Evolutionary conservation across 352 stramenopile species (phyloP).

Genomic region (Globisporangium recalcitrans): DNA sequence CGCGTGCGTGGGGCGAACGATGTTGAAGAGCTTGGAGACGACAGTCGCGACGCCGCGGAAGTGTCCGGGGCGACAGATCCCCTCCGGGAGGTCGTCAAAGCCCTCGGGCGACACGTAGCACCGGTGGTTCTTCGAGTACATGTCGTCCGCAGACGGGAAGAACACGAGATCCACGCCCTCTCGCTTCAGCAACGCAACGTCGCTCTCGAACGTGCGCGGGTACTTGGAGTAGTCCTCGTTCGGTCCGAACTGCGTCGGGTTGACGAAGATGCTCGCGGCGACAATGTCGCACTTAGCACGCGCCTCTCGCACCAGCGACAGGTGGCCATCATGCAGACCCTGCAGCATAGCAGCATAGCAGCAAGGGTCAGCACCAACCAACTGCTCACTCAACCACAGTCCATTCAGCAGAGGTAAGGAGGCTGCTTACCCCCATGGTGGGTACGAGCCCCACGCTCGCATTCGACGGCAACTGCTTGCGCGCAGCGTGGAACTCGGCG

Average conservation of each 20-base stretch:
- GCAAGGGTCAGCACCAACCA: background rate
- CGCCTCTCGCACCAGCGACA: slow-evolving; percentile 88
- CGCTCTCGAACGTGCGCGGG: slow-evolving; percentile 93
- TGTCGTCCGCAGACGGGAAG: slow-evolving; percentile 67
- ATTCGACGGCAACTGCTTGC: slow-evolving; percentile 37
- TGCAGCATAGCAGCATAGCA: slow-evolving; percentile 16
- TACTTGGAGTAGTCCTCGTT: slow-evolving; percentile 99
- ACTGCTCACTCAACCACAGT: background rate
- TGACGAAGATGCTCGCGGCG: slow-evolving; percentile 97
- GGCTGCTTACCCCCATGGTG: slow-evolving; percentile 92
- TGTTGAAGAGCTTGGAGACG: slow-evolving; percentile 99
- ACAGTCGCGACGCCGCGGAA: slow-evolving; percentile 99
- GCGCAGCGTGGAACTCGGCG: slow-evolving; percentile 46
- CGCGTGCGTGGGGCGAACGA: slow-evolving; percentile 93
- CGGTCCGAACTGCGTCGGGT: slow-evolving; percentile 97
- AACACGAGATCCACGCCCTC: slow-evolving; percentile 92
- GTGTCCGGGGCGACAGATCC: slow-evolving; percentile 90
- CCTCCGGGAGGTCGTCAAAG: slow-evolving; percentile 94
- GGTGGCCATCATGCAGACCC: slow-evolving; percentile 95
- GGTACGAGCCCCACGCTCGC: slow-evolving; percentile 95
- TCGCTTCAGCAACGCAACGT: slow-evolving; percentile 81
- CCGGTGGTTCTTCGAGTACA: slow-evolving; percentile 84
- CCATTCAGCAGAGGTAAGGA: background rate
- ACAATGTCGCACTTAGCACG: slow-evolving; percentile 91
- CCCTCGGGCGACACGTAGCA: slow-evolving; percentile 92